A percentile compares a stretch with the other conserved stretches of the same genome.
phyloP scores from a whole-genome alignment of 2,329 filamentous ascomycete species.

The Rhynchosporium secalis region DNA sequence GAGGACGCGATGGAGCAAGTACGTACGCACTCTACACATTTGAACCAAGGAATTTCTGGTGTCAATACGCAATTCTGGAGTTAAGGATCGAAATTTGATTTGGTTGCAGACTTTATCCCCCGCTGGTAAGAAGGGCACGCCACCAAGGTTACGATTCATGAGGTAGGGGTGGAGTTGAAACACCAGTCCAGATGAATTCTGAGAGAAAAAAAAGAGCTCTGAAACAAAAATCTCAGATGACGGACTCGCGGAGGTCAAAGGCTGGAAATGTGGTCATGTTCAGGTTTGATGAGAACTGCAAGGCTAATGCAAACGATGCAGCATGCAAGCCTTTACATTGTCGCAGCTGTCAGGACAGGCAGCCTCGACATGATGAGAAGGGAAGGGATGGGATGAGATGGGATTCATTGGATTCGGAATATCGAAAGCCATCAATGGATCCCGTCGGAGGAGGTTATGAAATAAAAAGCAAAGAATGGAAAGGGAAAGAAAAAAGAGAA shows the following conservation, averaged over 20 bases:
- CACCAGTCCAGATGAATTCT: neutral
- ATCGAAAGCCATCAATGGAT: neutral
- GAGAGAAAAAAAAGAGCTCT: neutral
- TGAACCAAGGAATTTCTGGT: neutral
- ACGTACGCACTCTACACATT: neutral
- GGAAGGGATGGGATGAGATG: neutral
- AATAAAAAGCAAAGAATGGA: too few species aligned
- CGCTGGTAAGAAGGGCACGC: neutral
- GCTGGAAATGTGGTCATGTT: neutral
- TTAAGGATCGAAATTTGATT: neutral
- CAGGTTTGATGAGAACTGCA: neutral
- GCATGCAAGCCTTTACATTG: neutral
- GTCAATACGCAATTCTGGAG: neutral
- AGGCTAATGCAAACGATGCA: neutral
- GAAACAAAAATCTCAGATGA: neutral
- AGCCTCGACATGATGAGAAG: constrained; percentile 1
- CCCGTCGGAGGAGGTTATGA: neutral
- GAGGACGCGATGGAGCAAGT: neutral
- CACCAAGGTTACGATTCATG: constrained; percentile 1
- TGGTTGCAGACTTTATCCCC: neutral
- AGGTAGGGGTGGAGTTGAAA: neutral
- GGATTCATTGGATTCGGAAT: neutral
- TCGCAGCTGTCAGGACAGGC: constrained; percentile 1
- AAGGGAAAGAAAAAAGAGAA: too few species aligned
- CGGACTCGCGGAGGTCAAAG: neutral